Conservation (phyloP, 192 early-diverging fungal genomes). For the Backusella parvicylindrica region DNA sequence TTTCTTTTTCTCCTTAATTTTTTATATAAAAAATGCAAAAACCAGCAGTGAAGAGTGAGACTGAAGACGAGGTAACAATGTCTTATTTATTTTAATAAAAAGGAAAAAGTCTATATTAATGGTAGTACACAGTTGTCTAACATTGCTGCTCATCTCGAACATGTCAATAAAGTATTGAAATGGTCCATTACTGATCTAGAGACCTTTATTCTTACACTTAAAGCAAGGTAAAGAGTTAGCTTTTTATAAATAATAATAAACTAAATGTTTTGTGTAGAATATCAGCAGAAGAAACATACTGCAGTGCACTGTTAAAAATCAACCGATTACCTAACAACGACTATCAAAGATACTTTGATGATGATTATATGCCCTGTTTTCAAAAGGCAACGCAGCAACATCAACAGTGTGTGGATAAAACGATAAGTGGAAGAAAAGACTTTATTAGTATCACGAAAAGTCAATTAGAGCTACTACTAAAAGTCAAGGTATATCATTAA, state of each 20-base stretch:
- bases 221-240: neutral
- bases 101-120: neutral
- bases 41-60: neutral
- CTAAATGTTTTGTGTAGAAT: no score
- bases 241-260: neutral
- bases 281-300: conserved; percentile 7
- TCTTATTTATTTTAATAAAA: neutral
- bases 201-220: neutral
- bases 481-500: conserved; percentile 8
- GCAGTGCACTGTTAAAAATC: neutral
- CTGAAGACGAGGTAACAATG: conserved; percentile 7
- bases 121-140: neutral
- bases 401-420: conserved; percentile 1
- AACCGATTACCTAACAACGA: neutral
- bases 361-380: neutral
- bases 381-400: neutral
- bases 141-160: conserved; percentile 2
- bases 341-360: neutral
- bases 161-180: conserved; percentile 20
- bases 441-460: neutral
- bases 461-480: conserved; percentile 5
- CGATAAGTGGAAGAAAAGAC: neutral
- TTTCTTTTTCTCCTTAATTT: neutral
- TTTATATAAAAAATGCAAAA: neutral
- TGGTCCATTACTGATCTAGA: conserved; percentile 12